phyloP scores from a whole-genome alignment of 805 yeast species.

The Kodamaea kaohsiungensis region DNA sequence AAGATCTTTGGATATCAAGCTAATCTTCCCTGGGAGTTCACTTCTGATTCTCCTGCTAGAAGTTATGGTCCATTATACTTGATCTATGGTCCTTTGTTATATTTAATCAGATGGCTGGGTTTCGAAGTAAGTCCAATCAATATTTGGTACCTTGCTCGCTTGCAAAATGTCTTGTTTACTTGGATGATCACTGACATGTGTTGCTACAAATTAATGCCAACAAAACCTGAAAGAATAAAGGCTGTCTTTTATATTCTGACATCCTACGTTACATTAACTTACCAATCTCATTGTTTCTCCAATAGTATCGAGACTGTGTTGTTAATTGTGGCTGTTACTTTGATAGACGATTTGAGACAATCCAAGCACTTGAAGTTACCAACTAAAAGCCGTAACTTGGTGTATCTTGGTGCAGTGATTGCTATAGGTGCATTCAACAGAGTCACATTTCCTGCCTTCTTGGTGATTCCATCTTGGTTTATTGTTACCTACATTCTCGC shows the following conservation, averaged over 20 bases:
- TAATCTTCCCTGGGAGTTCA: slow-evolving; percentile 84
- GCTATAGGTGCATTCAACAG: slow-evolving; percentile 81
- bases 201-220: slow-evolving; percentile 48
- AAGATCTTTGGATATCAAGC: slow-evolving; percentile 45
- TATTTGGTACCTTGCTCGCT: slow-evolving; percentile 54
- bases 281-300: slow-evolving; percentile 88
- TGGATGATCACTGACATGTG: slow-evolving; percentile 43
- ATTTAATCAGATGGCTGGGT: slow-evolving; percentile 29
- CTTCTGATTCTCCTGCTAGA: slow-evolving; percentile 56
- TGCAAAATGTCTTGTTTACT: slow-evolving; percentile 44
- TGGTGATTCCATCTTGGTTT: slow-evolving; percentile 60
- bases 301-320: slow-evolving; percentile 75
- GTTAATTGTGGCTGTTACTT: slow-evolving; percentile 49
- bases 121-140: slow-evolving; percentile 47
- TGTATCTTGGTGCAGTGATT: slow-evolving; percentile 48
- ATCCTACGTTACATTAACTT: slow-evolving; percentile 70
- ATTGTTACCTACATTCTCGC: slow-evolving; percentile 44
- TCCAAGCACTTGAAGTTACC: slow-evolving; percentile 16
- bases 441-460: slow-evolving; percentile 76
- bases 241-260: slow-evolving; percentile 53
- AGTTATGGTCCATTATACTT: slow-evolving; percentile 69
- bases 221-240: slow-evolving; percentile 50
- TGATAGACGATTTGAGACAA: slow-evolving; percentile 46
- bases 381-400: slow-evolving; percentile 9
- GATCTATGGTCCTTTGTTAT: slow-evolving; percentile 66